Base-by-base conservation (phyloP, 352 stramenopile genomes). In the Globisporangium nagaii region DNA sequence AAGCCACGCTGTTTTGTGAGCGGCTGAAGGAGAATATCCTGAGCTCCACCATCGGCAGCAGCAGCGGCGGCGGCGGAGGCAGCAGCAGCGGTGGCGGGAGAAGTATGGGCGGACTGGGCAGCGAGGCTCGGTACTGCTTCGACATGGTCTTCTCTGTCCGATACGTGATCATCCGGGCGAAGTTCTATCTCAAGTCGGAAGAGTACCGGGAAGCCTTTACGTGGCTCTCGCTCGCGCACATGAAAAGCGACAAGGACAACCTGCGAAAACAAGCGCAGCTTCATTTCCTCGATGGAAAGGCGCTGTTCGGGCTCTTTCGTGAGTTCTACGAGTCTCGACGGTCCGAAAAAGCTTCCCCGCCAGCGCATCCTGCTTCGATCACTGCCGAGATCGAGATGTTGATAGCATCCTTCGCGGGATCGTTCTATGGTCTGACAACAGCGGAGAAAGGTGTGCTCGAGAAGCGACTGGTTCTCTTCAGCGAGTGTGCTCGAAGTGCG, bases 101-200 rank as follows among this genome's bases (percentile, higher is more conserved):
- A 58, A 73, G 63, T 27, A 71, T 88, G 30, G 73, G 76, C 11
- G 82, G 79, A 20, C 86, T 93, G 62, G 75, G 78, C 3, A 93
- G 79, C 36, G 82, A 92, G 55, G 76, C 78, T 20, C 71, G 83
- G 8, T 89, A 81, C 49, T 88, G 76, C 27, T 90, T 91, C 39
- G 84, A 95, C 34, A 90, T 90, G 76, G 81, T 88, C 15, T 73
- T 83, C 19, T 86, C 73, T 10, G 61, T 88, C 4, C 72, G 84
- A 2, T 95, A 93, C 42, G 79, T 90, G 13, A 22, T 80, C 3
- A 79, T 73, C 19, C 79, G 82, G 4, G 71, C 75, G 17, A 88
- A 89, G 60, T 59, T 88, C 47, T 80, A 84, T 39, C 53, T 90
- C 27, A 67, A 81, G 20, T 46, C 80, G 0, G 60, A 68, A 12